Conservation (phyloP, 495 filamentous ascomycete species). For the Penicillium simplicissimum region DNA sequence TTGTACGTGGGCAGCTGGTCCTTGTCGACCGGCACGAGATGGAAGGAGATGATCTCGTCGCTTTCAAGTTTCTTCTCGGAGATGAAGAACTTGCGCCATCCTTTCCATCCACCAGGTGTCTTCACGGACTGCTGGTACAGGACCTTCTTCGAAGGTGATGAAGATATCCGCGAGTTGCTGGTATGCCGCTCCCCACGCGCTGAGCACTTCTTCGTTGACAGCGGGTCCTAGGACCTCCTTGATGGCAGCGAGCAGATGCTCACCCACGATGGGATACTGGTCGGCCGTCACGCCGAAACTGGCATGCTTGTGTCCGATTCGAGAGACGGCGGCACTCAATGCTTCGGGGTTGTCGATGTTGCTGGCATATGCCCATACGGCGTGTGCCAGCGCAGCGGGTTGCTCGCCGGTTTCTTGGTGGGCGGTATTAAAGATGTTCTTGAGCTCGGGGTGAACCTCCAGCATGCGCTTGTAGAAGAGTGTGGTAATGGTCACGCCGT, state of each 20-base stretch:
- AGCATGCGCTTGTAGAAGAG: conserved; percentile 64
- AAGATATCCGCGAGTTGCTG: conserved; percentile 61
- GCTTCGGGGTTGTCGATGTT: conserved; percentile 63
- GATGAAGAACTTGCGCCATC: conserved; percentile 63
- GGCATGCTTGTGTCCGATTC: conserved; percentile 68
- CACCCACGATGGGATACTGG: conserved; percentile 63
- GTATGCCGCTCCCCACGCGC: conserved; percentile 65
- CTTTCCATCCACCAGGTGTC: conserved; percentile 46
- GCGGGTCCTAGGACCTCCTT: conserved; percentile 60
- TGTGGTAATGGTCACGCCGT: conserved; percentile 60
- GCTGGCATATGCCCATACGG: conserved; percentile 62
- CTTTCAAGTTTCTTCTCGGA: conserved; percentile 56
- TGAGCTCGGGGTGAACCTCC: conserved; percentile 52
- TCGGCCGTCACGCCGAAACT: conserved; percentile 60
- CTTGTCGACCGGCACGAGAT: conserved; percentile 58
- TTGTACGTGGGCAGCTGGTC: conserved; percentile 52
- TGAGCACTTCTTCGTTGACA: conserved; percentile 55
- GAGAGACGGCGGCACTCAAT: conserved; percentile 58
- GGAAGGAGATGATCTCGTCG: conserved; percentile 61
- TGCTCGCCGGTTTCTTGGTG: conserved; percentile 61
- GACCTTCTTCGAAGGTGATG: conserved; percentile 57
- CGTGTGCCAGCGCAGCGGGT: conserved; percentile 58
- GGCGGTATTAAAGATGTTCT: conserved; percentile 62
- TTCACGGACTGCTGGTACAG: conserved; percentile 48
- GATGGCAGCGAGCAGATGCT: conserved; percentile 60